Conservation (phyloP, 306 rosid species). For the Calophaca sinica region DNA sequence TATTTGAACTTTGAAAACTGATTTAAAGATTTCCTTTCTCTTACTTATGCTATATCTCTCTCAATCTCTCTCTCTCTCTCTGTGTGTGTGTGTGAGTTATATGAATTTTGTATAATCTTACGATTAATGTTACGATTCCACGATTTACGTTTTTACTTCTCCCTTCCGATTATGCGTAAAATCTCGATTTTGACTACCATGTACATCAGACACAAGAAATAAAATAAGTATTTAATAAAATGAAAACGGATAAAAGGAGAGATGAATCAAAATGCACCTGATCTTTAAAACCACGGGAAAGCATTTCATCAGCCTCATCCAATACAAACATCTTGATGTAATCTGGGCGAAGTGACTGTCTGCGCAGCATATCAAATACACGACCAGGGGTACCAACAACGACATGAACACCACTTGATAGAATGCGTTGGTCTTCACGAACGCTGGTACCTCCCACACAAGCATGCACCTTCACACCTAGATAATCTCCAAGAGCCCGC, state of each 20-base stretch:
- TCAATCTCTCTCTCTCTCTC: too few relatives aligned
- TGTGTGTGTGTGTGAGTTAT: too few relatives aligned
- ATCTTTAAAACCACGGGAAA: conserved; percentile 84
- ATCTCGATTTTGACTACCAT: too few relatives aligned
- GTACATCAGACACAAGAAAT: background rate
- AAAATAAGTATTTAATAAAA: background rate
- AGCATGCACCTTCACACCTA: conserved; percentile 84
- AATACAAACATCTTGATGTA: conserved; percentile 79
- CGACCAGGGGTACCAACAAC: conserved; percentile 93
- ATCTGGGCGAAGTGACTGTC: conserved; percentile 80
- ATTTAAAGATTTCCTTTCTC: too few relatives aligned
- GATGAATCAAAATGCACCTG: conserved; percentile 56
- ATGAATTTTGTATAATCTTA: too few relatives aligned
- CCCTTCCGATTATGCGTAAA: too few relatives aligned
- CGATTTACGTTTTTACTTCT: too few relatives aligned
- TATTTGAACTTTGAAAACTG: too few relatives aligned
- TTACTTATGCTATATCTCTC: too few relatives aligned
- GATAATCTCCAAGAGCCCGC: conserved; percentile 90
- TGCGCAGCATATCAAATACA: conserved; percentile 84
- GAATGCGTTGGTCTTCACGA: conserved; percentile 82
- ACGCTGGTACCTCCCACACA: conserved; percentile 89
- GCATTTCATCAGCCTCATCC: conserved; percentile 95
- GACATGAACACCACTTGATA: conserved; percentile 83
- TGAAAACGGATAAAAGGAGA: background rate
- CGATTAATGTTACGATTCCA: too few relatives aligned